Evolutionary conservation across 306 rosid genomes (phyloP).

Genomic region (Dryas alaskensis): DNA sequence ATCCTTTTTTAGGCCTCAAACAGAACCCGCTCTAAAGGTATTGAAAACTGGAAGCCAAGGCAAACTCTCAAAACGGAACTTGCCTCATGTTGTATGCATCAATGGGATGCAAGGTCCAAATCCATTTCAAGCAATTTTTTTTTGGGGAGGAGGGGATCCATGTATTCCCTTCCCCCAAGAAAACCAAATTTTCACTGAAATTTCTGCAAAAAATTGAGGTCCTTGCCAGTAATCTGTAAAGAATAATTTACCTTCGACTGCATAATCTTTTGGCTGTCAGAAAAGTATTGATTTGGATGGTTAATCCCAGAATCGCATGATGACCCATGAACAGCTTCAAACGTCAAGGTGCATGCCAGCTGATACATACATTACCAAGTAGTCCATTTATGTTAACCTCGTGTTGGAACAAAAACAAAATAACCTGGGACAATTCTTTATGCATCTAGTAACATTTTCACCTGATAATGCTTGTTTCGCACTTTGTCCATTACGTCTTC

Average conservation of each 20-base stretch:
- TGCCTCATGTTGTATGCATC: not conserved
- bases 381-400: conserved; percentile 25
- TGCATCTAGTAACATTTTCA: conserved; percentile 24
- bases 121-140: too few relatives aligned
- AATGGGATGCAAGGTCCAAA: not conserved
- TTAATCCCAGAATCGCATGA: conserved; percentile 89
- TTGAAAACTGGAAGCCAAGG: too few relatives aligned
- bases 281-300: conserved; percentile 96
- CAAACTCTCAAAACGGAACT: not conserved
- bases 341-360: conserved; percentile 97
- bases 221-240: not conserved
- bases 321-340: conserved; percentile 74
- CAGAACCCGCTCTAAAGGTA: not conserved
- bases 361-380: conserved; percentile 36
- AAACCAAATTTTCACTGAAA: not conserved
- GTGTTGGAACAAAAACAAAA: conserved; percentile 15
- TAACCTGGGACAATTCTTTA: conserved; percentile 21
- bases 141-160: too few relatives aligned
- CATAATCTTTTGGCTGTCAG: conserved; percentile 69
- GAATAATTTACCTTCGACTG: conserved; percentile 48
- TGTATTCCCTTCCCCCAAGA: too few relatives aligned
- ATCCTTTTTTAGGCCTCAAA: not conserved
- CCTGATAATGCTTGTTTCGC: conserved; percentile 88
- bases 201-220: not conserved
- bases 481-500: conserved; percentile 84